A percentile compares a stretch with the other conserved stretches of the same genome.
Evolutionary conservation across 176 grass and related monocot species (phyloP).

Genomic region (Cenchrus americanus): DNA sequence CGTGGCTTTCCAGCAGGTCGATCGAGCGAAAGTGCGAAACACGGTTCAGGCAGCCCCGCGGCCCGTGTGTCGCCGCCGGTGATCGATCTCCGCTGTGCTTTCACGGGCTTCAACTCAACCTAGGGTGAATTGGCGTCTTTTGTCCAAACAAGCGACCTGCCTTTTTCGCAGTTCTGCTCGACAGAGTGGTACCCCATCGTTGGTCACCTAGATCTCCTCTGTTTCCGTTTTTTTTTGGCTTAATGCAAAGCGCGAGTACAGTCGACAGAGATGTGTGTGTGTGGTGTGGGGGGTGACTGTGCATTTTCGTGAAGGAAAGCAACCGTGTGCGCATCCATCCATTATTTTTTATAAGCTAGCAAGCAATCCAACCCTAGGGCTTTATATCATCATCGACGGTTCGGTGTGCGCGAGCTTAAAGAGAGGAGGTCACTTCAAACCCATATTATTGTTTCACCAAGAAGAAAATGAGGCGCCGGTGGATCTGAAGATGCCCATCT

Average conservation of each 20-base stretch:
- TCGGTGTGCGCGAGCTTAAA: too few relatives aligned
- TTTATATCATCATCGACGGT: too few relatives aligned
- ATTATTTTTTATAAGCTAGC: too few relatives aligned
- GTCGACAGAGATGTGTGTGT: not conserved
- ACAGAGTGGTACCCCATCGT: not conserved
- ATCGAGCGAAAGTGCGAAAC: not conserved
- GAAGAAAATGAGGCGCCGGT: too few relatives aligned
- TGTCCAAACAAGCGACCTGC: constrained; percentile 2
- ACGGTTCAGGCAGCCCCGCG: too few relatives aligned
- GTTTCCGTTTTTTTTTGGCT: constrained; percentile 2
- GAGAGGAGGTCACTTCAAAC: too few relatives aligned
- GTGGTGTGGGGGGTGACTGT: not conserved
- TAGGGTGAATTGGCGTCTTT: not conserved
- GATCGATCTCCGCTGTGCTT: not conserved
- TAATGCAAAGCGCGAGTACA: not conserved
- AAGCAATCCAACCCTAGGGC: too few relatives aligned
- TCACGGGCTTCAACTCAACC: not conserved
- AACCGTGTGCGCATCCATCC: not conserved
- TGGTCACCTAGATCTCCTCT: not conserved
- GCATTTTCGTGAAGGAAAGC: constrained; percentile 5
- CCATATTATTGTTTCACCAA: too few relatives aligned
- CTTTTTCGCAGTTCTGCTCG: not conserved
- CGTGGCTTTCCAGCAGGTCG: constrained; percentile 36
- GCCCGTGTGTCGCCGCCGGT: not conserved
- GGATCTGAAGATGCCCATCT: too few relatives aligned